Evolutionary conservation across 176 grass and related monocot species (phyloP).

Genomic region (Lolium multiflorum): DNA sequence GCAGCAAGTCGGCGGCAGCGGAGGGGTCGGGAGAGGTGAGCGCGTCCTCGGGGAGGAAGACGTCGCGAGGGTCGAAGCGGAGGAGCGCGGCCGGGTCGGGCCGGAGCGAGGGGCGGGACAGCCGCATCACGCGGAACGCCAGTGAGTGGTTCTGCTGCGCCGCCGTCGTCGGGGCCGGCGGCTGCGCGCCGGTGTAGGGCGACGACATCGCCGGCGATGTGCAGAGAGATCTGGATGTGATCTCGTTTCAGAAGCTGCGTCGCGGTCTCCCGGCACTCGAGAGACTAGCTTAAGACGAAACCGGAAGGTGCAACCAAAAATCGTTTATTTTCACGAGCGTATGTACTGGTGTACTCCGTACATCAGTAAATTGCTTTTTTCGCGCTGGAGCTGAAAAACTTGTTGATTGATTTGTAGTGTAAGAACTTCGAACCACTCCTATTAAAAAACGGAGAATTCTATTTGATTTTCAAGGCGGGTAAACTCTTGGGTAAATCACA

Average conservation of each 20-base stretch:
- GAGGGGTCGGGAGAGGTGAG: slow-evolving; percentile 58
- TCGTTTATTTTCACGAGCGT: background rate
- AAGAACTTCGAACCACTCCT: background rate
- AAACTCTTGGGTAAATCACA: too few relatives aligned
- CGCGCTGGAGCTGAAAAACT: background rate
- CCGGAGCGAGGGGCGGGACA: slow-evolving; percentile 86
- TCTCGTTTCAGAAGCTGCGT: slow-evolving; percentile 9
- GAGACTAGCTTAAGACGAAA: background rate
- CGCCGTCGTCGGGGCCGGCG: slow-evolving; percentile 40
- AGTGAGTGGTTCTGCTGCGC: slow-evolving; percentile 76
- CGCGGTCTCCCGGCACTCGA: slow-evolving; percentile 28
- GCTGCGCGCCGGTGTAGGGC: slow-evolving; percentile 52
- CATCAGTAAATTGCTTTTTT: background rate
- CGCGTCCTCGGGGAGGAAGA: slow-evolving; percentile 88
- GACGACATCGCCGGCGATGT: slow-evolving; percentile 53
- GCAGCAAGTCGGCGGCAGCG: slow-evolving; percentile 35
- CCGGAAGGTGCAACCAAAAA: background rate
- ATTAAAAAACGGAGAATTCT: too few relatives aligned
- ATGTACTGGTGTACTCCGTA: background rate
- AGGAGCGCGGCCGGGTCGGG: slow-evolving; percentile 78
- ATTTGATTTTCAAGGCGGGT: background rate
- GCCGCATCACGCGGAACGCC: slow-evolving; percentile 96
- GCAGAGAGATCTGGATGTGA: slow-evolving; percentile 45
- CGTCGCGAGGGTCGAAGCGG: slow-evolving; percentile 81
- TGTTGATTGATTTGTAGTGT: background rate